phyloP scores from a whole-genome alignment of 2,329 filamentous ascomycete genomes.

The Cladosporium sp. region DNA sequence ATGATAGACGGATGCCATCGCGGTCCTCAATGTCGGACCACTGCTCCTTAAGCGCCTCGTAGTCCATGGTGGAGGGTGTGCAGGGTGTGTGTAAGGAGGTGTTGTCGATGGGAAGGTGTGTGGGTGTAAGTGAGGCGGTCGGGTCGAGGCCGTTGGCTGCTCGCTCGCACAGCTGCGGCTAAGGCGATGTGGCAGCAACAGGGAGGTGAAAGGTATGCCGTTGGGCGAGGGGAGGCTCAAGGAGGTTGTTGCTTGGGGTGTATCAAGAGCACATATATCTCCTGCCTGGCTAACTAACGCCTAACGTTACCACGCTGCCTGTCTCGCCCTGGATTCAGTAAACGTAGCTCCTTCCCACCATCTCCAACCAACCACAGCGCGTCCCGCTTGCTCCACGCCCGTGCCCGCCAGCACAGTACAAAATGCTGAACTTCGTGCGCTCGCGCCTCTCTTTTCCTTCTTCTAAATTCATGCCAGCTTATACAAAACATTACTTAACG shows the following conservation, averaged over 20 bases:
- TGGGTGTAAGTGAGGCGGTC: slow-evolving; percentile 10
- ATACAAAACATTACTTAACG: slow-evolving; percentile 50
- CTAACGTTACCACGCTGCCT: background rate
- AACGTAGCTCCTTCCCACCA: slow-evolving; percentile 20
- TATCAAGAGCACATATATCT: background rate
- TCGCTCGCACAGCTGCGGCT: slow-evolving; percentile 15
- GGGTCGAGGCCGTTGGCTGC: slow-evolving; percentile 13
- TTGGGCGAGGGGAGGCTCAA: background rate
- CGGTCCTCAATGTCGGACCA: slow-evolving; percentile 96
- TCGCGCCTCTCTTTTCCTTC: slow-evolving; percentile 37
- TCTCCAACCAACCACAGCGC: slow-evolving; percentile 23
- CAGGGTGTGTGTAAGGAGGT: slow-evolving; percentile 11
- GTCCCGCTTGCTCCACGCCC: background rate
- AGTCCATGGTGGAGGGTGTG: slow-evolving; percentile 64
- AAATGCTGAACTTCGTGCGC: slow-evolving; percentile 14
- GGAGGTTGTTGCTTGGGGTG: background rate
- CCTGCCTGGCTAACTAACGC: background rate
- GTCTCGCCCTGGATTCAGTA: slow-evolving; percentile 2
- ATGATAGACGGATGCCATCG: slow-evolving; percentile 92
- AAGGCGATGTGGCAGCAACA: background rate
- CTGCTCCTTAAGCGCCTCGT: slow-evolving; percentile 88
- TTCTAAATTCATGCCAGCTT: slow-evolving; percentile 50
- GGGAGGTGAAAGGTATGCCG: background rate
- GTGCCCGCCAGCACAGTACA: slow-evolving; percentile 4
- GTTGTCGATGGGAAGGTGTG: slow-evolving; percentile 1